Conservation (phyloP, 2,329 filamentous ascomycete species). For the Epichloe scottii region DNA sequence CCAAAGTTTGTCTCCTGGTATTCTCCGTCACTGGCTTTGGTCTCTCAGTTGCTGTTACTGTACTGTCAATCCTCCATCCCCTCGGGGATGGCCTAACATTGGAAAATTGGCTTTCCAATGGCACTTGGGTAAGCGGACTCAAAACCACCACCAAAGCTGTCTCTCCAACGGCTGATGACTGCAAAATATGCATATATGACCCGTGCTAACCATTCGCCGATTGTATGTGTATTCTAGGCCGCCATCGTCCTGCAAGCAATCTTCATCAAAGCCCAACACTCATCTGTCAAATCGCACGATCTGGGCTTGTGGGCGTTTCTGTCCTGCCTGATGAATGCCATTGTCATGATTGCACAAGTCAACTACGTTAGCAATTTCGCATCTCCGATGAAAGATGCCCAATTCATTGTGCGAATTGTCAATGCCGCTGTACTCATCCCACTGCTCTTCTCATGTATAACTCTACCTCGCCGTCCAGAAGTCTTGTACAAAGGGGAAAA, state of each 20-base stretch:
- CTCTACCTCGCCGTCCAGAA: conserved; percentile 54
- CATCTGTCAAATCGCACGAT: conserved; percentile 38
- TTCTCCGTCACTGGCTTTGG: conserved; percentile 41
- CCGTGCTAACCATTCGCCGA: neutral
- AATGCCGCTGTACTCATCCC: conserved; percentile 33
- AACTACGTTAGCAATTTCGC: conserved; percentile 20
- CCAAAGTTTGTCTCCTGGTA: conserved; percentile 41
- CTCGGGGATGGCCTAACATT: conserved; percentile 28
- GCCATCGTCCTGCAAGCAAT: conserved; percentile 40
- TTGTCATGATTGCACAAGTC: conserved; percentile 32
- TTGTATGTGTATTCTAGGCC: conserved; percentile 21
- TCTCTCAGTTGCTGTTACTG: conserved; percentile 42
- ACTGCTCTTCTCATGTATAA: conserved; percentile 36
- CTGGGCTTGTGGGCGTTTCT: conserved; percentile 39
- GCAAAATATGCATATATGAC: neutral
- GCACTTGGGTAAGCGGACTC: conserved; percentile 46
- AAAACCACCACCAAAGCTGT: neutral
- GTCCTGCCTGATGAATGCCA: conserved; percentile 32
- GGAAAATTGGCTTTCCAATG: conserved; percentile 47
- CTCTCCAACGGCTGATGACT: neutral
- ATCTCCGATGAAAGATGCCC: conserved; percentile 24
- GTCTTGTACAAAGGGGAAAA: conserved; percentile 45
- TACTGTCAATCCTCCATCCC: conserved; percentile 34
- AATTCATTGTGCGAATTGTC: conserved; percentile 31
- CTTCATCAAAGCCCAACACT: conserved; percentile 34